Evolutionary conservation across 805 yeast species (phyloP).

Genomic region (Spathaspora sp.): DNA sequence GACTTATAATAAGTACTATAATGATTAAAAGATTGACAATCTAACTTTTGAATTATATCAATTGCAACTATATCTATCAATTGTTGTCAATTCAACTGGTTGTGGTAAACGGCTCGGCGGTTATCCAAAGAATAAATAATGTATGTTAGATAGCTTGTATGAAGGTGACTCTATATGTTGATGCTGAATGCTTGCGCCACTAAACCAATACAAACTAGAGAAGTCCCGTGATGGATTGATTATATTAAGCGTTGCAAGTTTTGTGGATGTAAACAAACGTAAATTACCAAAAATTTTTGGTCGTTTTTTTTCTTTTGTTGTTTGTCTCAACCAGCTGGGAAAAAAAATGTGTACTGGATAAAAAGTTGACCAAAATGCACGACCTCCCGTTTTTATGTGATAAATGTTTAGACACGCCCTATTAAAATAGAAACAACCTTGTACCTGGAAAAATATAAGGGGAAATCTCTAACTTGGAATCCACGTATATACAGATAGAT

Average conservation of each 20-base stretch:
- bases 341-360: neutral
- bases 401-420: neutral
- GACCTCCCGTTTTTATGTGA: neutral
- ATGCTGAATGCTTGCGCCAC: neutral
- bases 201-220: neutral
- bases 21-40: neutral
- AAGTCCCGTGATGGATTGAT: neutral
- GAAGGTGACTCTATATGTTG: neutral
- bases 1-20: neutral
- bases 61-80: neutral
- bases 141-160: neutral
- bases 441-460: too few species aligned
- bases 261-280: neutral
- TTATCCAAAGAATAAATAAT: neutral
- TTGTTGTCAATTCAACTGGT: neutral
- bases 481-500: neutral
- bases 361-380: neutral
- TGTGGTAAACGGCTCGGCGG: neutral
- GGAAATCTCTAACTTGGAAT: neutral
- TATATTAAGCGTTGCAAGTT: neutral
- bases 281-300: neutral
- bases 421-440: too few species aligned
- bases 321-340: neutral
- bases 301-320: neutral
- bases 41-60: neutral